phyloP scores from a whole-genome alignment of 352 stramenopile genomes.

The Phytophthora rubi region DNA sequence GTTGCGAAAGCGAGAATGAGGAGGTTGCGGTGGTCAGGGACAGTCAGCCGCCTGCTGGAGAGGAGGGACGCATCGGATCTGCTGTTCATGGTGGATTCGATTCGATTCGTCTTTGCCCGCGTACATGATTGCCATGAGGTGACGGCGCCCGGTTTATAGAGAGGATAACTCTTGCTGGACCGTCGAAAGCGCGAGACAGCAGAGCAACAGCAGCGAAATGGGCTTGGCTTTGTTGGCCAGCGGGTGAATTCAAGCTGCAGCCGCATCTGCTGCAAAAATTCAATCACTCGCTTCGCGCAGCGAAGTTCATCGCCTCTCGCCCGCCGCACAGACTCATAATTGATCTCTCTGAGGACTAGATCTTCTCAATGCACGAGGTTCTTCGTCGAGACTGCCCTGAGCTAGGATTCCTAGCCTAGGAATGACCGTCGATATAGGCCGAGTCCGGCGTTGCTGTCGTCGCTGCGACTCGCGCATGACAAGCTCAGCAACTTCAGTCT shows the following conservation, averaged over 20 bases:
- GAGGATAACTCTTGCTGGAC: slow-evolving; percentile 9
- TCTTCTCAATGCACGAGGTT: slow-evolving; percentile 1
- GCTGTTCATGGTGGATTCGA: slow-evolving; percentile 21
- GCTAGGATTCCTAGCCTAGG: not conserved
- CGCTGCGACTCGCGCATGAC: not conserved
- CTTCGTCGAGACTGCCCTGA: not conserved
- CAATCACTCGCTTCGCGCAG: slow-evolving; percentile 9
- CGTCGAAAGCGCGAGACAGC: slow-evolving; percentile 10
- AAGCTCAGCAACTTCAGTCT: slow-evolving; percentile 15
- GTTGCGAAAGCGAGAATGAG: slow-evolving; percentile 34
- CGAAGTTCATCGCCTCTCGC: slow-evolving; percentile 15
- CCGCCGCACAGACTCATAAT: slow-evolving; percentile 5
- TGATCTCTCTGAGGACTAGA: slow-evolving; percentile 3
- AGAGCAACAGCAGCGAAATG: slow-evolving; percentile 25
- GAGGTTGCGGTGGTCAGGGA: slow-evolving; percentile 21
- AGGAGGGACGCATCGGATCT: slow-evolving; percentile 35
- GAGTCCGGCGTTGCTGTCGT: not conserved
- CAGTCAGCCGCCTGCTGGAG: slow-evolving; percentile 13
- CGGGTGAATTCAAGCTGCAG: slow-evolving; percentile 2
- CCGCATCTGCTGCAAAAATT: slow-evolving; percentile 33
- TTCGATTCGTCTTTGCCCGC: slow-evolving; percentile 27
- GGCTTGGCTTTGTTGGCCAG: slow-evolving; percentile 29
- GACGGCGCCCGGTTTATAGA: slow-evolving; percentile 6
- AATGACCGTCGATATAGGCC: not conserved
- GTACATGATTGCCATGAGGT: not conserved